These are phyloP conservation scores for Apiotrichum sp. DNA, from an alignment of 1,284 basidiomycete genomes.

Conservation along the genomic window DNA sequence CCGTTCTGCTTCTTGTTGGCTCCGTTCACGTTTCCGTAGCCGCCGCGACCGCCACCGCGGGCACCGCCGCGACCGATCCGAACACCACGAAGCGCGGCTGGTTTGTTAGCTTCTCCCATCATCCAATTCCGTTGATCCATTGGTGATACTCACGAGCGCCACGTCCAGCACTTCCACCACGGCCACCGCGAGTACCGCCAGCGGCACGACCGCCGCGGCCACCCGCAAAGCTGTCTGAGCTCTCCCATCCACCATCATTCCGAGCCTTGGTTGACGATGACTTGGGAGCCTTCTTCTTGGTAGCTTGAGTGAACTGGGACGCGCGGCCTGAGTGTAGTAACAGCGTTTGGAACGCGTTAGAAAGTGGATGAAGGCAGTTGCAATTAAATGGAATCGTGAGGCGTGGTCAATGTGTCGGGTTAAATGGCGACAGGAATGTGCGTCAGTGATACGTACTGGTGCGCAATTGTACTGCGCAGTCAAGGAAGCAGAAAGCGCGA, in stretches of 20 bases:
- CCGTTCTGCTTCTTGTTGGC: constrained; percentile 21
- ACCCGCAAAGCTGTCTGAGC: constrained; percentile 23
- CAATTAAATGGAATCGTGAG: too few relatives aligned
- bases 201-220: constrained; percentile 23
- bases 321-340: constrained; percentile 37
- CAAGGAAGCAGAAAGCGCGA: neutral
- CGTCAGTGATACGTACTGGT: neutral
- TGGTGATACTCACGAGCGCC: constrained; percentile 4
- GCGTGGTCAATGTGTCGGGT: too few relatives aligned
- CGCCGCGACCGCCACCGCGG: constrained; percentile 40
- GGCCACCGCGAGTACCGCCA: constrained; percentile 29
- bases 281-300: constrained; percentile 43
- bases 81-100: constrained; percentile 16
- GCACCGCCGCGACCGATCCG: constrained; percentile 32
- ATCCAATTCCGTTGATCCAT: too few relatives aligned
- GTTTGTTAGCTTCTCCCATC: neutral
- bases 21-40: constrained; percentile 25
- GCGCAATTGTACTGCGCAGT: too few relatives aligned
- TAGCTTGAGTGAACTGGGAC: constrained; percentile 46
- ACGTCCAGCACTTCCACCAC: constrained; percentile 23
- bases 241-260: constrained; percentile 43
- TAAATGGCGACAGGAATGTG: neutral
- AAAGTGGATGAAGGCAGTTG: neutral
- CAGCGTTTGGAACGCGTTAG: neutral
- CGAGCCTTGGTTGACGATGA: constrained; percentile 25